Base-by-base conservation (phyloP, 345 rosid genomes). In the Arabis alpina region DNA sequence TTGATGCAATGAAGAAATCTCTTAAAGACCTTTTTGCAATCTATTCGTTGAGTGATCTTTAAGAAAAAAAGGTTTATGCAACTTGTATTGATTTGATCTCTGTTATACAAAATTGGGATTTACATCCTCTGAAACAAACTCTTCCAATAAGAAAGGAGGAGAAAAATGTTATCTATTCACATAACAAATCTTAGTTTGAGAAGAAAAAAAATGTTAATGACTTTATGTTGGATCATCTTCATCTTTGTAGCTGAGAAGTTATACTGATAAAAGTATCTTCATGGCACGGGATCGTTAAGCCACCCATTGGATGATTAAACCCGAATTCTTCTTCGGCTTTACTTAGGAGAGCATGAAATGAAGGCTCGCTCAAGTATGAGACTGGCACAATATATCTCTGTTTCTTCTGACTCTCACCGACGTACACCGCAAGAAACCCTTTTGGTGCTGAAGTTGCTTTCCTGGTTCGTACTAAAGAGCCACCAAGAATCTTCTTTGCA, bases 351-450 rank as follows among this genome's bases (percentile, higher is more conserved):
- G 62, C 68, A 28, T 41, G 81, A 66, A 86, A 86, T 9, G 52
- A 77, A 48, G 84, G 82, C 24, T 82, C 74, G 62, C 45, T 84
- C 62, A 86, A 65, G 71, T 64, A 82, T 3, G 85, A 82, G 10
- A 81, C 48, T 0, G 84, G 84, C 9, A 82, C 76, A 45, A 81
- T 37, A 37, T 66, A 77, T 67, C 82, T 77, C 34, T 68, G 72
- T 73, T 71, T 80, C 75, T 52, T 61, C 10, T 80, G 68, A 16
- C n/a, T 56, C 63, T 82, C 83, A 44, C 82, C 80, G 2, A 86
- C 82, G 59, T 86, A 79, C n/a, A 84, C 78, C 0, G 78, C 81
- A 34, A 79, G 56, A 52, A 78, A 80, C 12, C 61, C 45, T 52
- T 70, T 71, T 49, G 61, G 37, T 71, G 75, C 40, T 36, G 40